Evolutionary conservation across 495 filamentous ascomycete genomes (phyloP).

Genomic region (Symbiotaphrina buchneri): DNA sequence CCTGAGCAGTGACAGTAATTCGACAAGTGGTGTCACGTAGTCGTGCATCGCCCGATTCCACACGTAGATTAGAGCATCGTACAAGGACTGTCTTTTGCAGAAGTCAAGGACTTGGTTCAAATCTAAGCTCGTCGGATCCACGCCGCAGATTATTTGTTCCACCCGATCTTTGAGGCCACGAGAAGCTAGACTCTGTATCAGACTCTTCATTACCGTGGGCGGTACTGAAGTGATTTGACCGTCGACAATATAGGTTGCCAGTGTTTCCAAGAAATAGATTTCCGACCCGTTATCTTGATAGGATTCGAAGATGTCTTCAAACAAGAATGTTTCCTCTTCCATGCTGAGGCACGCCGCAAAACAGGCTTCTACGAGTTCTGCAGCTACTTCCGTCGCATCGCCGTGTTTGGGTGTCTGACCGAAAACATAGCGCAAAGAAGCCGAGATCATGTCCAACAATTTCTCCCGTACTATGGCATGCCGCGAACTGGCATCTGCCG

Average conservation of each 20-base stretch:
- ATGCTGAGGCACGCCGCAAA: conserved; percentile 65
- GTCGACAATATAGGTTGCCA: conserved; percentile 71
- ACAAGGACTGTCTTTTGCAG: conserved; percentile 76
- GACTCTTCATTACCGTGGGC: conserved; percentile 62
- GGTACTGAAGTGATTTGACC: conserved; percentile 53
- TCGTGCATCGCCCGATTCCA: conserved; percentile 83
- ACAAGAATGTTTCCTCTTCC: conserved; percentile 57
- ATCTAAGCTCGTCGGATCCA: conserved; percentile 79
- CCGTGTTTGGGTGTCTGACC: conserved; percentile 20
- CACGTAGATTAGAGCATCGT: conserved; percentile 90
- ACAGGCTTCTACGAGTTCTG: conserved; percentile 59
- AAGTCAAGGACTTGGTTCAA: conserved; percentile 80
- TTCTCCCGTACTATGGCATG: conserved; percentile 75
- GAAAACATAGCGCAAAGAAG: conserved; percentile 81
- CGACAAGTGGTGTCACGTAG: conserved; percentile 75
- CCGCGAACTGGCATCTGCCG: conserved; percentile 54
- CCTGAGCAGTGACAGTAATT: conserved; percentile 49
- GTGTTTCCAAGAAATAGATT: conserved; percentile 60
- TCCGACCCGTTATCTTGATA: conserved; percentile 58
- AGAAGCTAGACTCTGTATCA: conserved; percentile 57
- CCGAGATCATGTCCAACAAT: conserved; percentile 80
- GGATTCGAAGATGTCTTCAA: conserved; percentile 73
- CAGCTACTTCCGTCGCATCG: conserved; percentile 16
- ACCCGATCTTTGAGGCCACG: conserved; percentile 48
- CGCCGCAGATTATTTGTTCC: conserved; percentile 88